phyloP scores from a whole-genome alignment of 2,329 filamentous ascomycete genomes.

The Exophiala alcalophila region DNA sequence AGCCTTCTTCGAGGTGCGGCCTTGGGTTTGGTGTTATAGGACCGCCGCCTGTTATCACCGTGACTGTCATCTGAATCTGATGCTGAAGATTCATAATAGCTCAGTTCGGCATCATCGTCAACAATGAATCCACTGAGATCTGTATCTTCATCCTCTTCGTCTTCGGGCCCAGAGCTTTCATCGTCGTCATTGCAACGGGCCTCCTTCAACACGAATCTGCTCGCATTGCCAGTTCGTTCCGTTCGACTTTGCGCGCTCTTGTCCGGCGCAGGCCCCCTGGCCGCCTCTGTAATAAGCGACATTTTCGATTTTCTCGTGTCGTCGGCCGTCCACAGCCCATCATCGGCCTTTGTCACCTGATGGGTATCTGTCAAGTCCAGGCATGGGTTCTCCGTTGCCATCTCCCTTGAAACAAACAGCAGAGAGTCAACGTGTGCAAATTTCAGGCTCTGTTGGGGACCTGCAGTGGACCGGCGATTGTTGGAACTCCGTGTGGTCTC shows the following conservation, averaged over 20 bases:
- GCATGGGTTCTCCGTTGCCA: slow-evolving; percentile 32
- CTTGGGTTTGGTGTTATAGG: neutral
- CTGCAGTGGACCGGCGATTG: slow-evolving; percentile 19
- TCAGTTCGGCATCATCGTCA: slow-evolving; percentile 31
- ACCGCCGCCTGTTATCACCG: slow-evolving; percentile 7
- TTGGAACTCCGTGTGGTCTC: slow-evolving; percentile 11
- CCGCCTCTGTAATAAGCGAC: slow-evolving; percentile 25
- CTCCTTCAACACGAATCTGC: slow-evolving; percentile 28
- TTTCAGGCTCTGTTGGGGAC: slow-evolving; percentile 31
- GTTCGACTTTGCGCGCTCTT: no score
- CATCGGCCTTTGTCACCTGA: slow-evolving; percentile 24
- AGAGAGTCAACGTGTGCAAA: slow-evolving; percentile 37
- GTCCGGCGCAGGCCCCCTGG: no score
- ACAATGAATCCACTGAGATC: slow-evolving; percentile 33
- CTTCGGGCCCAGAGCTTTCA: slow-evolving; percentile 26
- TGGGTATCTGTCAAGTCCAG: slow-evolving; percentile 35
- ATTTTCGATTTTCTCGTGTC: slow-evolving; percentile 5
- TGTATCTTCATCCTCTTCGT: slow-evolving; percentile 31
- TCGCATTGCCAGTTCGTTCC: slow-evolving; percentile 8
- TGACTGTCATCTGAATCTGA: slow-evolving; percentile 12
- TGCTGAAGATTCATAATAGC: slow-evolving; percentile 25
- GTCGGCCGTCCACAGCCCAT: neutral
- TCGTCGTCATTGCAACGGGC: slow-evolving; percentile 28
- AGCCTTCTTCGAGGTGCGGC: slow-evolving; percentile 18
- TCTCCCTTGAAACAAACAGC: slow-evolving; percentile 33